Percentiles rank a stretch among this genome's conserved stretches.
Evolutionary conservation across 1,139 yeast genomes (phyloP).

Genomic region (Sugiyamaella japonica): DNA sequence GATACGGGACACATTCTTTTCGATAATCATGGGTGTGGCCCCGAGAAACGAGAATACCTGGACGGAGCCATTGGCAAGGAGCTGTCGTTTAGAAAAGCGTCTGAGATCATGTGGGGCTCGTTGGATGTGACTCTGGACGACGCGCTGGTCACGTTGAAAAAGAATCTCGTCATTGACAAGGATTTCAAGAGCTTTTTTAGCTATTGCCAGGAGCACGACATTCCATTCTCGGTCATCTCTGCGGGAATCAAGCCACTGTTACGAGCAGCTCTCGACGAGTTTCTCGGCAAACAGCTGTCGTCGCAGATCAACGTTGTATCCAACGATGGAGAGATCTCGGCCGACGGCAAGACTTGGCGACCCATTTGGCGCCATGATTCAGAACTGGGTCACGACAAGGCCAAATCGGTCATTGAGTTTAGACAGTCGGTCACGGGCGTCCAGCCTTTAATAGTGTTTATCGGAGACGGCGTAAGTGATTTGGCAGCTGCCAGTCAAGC

Average conservation of each 20-base stretch:
- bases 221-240: constrained; percentile 62
- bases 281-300: constrained; percentile 58
- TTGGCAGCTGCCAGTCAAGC: constrained; percentile 49
- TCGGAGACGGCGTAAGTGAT: constrained; percentile 50
- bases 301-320: constrained; percentile 59
- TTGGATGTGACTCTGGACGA: constrained; percentile 49
- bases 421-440: constrained; percentile 33
- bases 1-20: constrained; percentile 49
- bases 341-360: constrained; percentile 52
- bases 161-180: constrained; percentile 57
- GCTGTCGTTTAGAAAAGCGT: constrained; percentile 44
- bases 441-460: constrained; percentile 43
- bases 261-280: constrained; percentile 56
- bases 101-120: constrained; percentile 49
- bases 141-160: constrained; percentile 54
- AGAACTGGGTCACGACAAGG: constrained; percentile 67
- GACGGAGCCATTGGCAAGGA: constrained; percentile 44
- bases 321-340: constrained; percentile 52
- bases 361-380: constrained; percentile 61
- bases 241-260: constrained; percentile 70
- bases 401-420: constrained; percentile 56
- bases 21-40: constrained; percentile 48
- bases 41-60: constrained; percentile 41
- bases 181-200: constrained; percentile 59
- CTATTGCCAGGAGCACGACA: constrained; percentile 51